Evolutionary conservation across 1,284 basidiomycete species (phyloP), one percentile per base, ranked within the genome.

Genomic region (Kalmanozyma brasiliensis): DNA sequence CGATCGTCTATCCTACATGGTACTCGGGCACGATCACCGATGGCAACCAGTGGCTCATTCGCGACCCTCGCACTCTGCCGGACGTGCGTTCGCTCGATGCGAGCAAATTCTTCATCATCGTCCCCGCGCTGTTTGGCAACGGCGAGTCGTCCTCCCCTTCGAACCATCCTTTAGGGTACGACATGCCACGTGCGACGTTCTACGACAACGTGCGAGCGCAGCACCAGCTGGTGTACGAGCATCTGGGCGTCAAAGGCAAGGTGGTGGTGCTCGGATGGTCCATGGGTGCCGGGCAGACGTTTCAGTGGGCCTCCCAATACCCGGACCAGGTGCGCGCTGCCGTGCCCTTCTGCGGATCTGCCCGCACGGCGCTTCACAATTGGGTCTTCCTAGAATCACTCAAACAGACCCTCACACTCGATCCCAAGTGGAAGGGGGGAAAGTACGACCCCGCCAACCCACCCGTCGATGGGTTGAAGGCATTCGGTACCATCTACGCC

Each of bases 1-100:
- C 59, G 9, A 68, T 77, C 32, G 57, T 77, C 45, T 77, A 77
- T 19, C 75, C 75, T 0, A 77, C 75, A 4, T 77, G 71, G 74
- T 76, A 57, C 47, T 56, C 48, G 29, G 69, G 72, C 33, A 73
- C 61, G 33, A 74, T 74, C 35, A 73, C 72, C 41, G 55, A 52
- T 5, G 68, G 67, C 37, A 71, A 66, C 23, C 62, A 74, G 35
- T 76, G 73, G 68, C 57, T 74, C 8, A 65, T 74, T 13, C 34
- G 58, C 10, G 49, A 61, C 0, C 52, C 59, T 2, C 52, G 37
- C 17, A 26, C 49, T 9, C 13, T 46, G 29, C 56, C 67, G 5
- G 11, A 35, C 11, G 57, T 43, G 2, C 60, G 44, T 23, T 43
- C 68, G 10, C 52, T 77, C 6, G 61, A 77, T 38, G 71, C 74